phyloP scores from a whole-genome alignment of 1,284 basidiomycete species.

The Takashimella tepidaria region DNA sequence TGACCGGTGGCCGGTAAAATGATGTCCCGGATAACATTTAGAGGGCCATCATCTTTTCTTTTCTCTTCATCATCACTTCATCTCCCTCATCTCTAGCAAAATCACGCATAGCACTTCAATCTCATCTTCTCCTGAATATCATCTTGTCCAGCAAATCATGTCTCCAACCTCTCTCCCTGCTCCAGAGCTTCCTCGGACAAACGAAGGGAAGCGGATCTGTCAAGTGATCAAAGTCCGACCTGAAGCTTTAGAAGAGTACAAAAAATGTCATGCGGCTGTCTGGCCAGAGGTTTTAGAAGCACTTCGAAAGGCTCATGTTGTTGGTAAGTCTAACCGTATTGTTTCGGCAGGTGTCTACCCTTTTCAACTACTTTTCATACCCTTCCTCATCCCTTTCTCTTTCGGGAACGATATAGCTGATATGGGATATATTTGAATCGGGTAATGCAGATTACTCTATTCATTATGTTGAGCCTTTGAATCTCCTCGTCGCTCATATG shows the following conservation, averaged over 20 bases:
- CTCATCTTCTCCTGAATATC: not conserved
- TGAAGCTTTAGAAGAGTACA: conserved; percentile 61
- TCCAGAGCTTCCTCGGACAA: conserved; percentile 37
- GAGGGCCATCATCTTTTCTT: not conserved
- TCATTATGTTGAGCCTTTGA: conserved; percentile 56
- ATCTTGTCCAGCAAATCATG: conserved; percentile 1
- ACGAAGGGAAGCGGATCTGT: conserved; percentile 59
- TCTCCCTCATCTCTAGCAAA: not conserved
- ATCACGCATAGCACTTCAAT: not conserved
- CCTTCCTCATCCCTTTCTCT: not conserved
- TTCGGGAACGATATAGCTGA: too few relatives aligned
- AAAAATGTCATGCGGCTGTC: conserved; percentile 58
- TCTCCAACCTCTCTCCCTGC: conserved; percentile 14
- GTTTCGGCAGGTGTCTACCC: too few relatives aligned
- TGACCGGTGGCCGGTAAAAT: not conserved
- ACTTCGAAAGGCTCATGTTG: conserved; percentile 61
- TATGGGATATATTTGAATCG: too few relatives aligned
- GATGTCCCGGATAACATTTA: not conserved
- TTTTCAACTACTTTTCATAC: too few relatives aligned
- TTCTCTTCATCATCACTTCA: not conserved
- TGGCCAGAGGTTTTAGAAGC: conserved; percentile 69
- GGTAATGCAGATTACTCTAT: conserved; percentile 69
- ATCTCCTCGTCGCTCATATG: conserved; percentile 60
- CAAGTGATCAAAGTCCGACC: conserved; percentile 73
- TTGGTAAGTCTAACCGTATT: conserved; percentile 40